These are phyloP conservation scores for Hyaloscypha variabilis DNA, from an alignment of 495 filamentous ascomycete genomes.

Conservation along the genomic window DNA sequence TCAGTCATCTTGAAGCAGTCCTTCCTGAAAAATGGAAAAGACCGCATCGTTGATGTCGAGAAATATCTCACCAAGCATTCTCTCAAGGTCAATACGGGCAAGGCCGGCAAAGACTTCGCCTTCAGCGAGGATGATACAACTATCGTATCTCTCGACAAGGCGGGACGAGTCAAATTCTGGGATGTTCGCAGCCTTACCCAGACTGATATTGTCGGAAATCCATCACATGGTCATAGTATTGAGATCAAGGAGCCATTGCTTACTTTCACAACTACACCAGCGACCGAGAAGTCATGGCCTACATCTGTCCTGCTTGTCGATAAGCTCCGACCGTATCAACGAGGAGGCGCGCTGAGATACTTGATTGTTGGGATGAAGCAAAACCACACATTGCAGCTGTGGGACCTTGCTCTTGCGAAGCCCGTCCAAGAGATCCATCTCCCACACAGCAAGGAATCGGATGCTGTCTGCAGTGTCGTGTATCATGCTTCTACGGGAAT, in stretches of 20 bases:
- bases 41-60: constrained; percentile 78
- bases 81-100: constrained; percentile 92
- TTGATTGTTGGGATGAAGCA: constrained; percentile 98
- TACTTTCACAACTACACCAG: constrained; percentile 75
- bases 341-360: constrained; percentile 84
- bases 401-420: constrained; percentile 95
- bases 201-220: constrained; percentile 44
- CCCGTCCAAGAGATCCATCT: constrained; percentile 96
- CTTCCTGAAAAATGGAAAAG: constrained; percentile 70
- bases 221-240: constrained; percentile 34
- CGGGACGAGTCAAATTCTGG: constrained; percentile 94
- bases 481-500: constrained; percentile 91
- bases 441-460: constrained; percentile 94
- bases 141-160: constrained; percentile 95
- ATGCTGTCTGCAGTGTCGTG: constrained; percentile 93
- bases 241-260: constrained; percentile 79
- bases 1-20: constrained; percentile 69
- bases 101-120: constrained; percentile 96
- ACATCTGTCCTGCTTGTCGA: constrained; percentile 95
- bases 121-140: constrained; percentile 96
- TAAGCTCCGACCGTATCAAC: constrained; percentile 87
- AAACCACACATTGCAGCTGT: constrained; percentile 97
- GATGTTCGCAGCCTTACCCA: constrained; percentile 80
- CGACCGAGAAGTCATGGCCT: constrained; percentile 88
- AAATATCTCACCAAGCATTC: constrained; percentile 84